Base-by-base conservation (phyloP, 1,284 basidiomycete genomes). In the Tilletia setariae region DNA sequence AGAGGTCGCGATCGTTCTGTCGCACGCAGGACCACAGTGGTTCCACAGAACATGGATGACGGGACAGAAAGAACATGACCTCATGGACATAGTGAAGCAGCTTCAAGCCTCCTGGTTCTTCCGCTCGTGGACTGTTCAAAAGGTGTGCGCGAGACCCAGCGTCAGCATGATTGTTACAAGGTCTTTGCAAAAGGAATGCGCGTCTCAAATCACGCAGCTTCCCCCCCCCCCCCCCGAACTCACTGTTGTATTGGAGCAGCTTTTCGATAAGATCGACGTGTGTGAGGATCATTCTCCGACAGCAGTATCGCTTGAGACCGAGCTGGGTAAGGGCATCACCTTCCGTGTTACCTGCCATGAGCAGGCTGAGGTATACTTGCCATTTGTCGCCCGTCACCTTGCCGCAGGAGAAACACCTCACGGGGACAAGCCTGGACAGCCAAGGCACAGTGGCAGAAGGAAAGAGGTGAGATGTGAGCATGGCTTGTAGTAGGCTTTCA, bases 211-310 rank as follows among this genome's bases (percentile, higher is more conserved):
- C 9, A 44, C 43, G 43, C 43, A 19, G 9, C 43, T 9, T 19
- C 9, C 43, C 43, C 43, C 43, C 19, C 9, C 43, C 43, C 43
- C 43, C 47, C 47, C 47, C n/a, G n/a, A 23, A 88, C 93, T 79
- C 74, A 96, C 94, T 93, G 85, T 95, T 96, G 84, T 96, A 97
- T 79, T 95, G 92, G 30, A 97, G 85, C 21, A 96, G 86, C 84
- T 96, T 97, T 84, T 97, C 94, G 76, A 97, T 96, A 70, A 97
- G 86, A 84, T 97, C 94, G 71, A 97, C 94, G 83, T 98, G 95
- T 0, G 95, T 98, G 67, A 98, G 85, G 13, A 98, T 92, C 95
- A 98, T 98, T 67, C 95, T 88, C 62, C 95, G 87, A 84, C 95
- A 98, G 84, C 94, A 98, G 84, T 98, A 98, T 69, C 95, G 86